These are phyloP conservation scores for Fomitopsis pulvina DNA, from an alignment of 768 basidiomycete species.

Conservation along the genomic window DNA sequence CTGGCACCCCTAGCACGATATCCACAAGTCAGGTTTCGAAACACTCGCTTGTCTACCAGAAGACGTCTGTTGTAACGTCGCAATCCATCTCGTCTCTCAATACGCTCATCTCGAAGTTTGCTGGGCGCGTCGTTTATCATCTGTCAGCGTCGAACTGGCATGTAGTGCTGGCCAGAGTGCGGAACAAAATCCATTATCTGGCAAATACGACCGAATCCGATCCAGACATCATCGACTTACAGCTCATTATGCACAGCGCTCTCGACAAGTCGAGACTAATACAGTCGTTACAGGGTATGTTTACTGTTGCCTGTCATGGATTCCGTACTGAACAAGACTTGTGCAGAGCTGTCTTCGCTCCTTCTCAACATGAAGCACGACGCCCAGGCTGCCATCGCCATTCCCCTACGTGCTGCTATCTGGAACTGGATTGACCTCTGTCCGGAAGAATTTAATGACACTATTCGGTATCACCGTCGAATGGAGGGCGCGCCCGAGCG, in stretches of 20 bases:
- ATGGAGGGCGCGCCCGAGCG: constrained; percentile 82
- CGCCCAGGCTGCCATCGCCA: constrained; percentile 64
- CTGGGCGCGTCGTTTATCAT: constrained; percentile 77
- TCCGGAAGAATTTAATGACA: constrained; percentile 72
- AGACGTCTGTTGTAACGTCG: constrained; percentile 22
- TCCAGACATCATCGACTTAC: constrained; percentile 68
- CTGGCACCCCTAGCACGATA: constrained; percentile 1
- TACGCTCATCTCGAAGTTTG: constrained; percentile 58
- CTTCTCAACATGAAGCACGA: constrained; percentile 78
- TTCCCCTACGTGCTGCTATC: constrained; percentile 67
- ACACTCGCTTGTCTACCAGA: constrained; percentile 19
- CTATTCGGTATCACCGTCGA: constrained; percentile 50
- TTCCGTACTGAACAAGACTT: not conserved
- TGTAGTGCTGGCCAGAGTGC: constrained; percentile 65
- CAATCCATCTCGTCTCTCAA: constrained; percentile 37
- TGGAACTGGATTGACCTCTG: constrained; percentile 90
- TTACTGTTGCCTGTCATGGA: not conserved
- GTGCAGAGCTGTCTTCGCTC: constrained; percentile 68
- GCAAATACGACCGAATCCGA: constrained; percentile 45
- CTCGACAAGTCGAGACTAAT: constrained; percentile 65
- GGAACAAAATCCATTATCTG: constrained; percentile 60
- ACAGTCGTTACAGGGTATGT: constrained; percentile 59
- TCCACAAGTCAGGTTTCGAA: constrained; percentile 8
- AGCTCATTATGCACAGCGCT: constrained; percentile 71
- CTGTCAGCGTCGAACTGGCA: constrained; percentile 87